Base-by-base conservation (phyloP, 345 rosid genomes). In the Diplotaxis tenuifolia region DNA sequence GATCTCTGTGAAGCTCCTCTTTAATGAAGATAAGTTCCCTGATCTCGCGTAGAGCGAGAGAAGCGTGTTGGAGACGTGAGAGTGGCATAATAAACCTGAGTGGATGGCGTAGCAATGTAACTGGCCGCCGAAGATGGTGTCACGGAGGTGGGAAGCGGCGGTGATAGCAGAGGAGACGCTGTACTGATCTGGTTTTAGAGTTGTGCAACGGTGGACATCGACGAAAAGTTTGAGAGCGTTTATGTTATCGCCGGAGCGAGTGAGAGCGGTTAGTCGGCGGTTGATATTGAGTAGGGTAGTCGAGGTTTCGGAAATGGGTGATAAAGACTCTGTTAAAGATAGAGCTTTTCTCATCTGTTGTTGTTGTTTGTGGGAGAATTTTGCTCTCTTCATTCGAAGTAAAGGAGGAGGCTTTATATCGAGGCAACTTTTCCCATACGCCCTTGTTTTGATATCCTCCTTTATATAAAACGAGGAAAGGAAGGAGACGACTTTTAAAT, bases 51-150 rank as follows among this genome's bases (percentile, higher is more conserved):
- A 85, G 18, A 89, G 83, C 4, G 81, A 82, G 31, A 91, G 90
- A 47, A 91, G 85, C 60, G 97, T 77, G 68, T 91, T 91, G 22
- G 85, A 61, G 22, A 86, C 88, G 50, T 89, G 87, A 12, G 80
- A 72, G 81, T 67, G 80, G 59, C 68, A 16, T 40, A 60, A 70
- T 55, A 80, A 63, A 77, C 93, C 90, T 0, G 88, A 64, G 55
- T 84, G 85, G 62, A 83, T 64, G 45, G 96, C 84, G 56, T 79
- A 74, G 50, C 84, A 78, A 62, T 91, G 96, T 45, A 91, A 81
- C 61, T 89, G 84, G 56, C 36, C 55, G 31, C 93, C 96, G 20
- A 78, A 80, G 21, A 27, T 10, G 47, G 78, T 6, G 68, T 76
- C 60, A 63, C 85, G 80, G 73, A 84, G 78, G 50, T 83, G 75